Conservation (phyloP, 106 monocot genomes). For the Acorus calamus region DNA sequence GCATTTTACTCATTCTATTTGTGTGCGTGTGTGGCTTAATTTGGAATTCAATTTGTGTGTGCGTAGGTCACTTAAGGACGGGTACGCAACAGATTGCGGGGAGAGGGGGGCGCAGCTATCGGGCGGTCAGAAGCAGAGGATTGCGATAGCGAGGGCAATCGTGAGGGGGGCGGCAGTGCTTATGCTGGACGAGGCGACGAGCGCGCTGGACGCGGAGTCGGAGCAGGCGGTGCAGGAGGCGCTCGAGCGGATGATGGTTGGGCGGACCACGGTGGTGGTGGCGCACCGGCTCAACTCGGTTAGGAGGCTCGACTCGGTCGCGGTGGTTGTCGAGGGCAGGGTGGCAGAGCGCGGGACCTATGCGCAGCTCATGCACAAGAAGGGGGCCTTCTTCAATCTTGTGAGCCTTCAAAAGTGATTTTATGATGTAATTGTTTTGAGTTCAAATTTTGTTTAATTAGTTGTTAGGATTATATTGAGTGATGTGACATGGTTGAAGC, state of each 20-base stretch:
- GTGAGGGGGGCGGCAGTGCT: conserved; percentile 49
- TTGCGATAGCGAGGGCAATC: conserved; percentile 79
- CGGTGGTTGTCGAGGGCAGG: conserved; percentile 47
- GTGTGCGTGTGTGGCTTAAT: no score
- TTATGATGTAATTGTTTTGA: background rate
- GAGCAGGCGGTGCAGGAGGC: conserved; percentile 74
- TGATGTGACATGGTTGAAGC: no score
- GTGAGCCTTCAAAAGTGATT: conserved; percentile 44
- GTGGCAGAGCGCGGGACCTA: conserved; percentile 56
- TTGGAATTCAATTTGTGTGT: no score
- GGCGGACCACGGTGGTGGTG: conserved; percentile 72
- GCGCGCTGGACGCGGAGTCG: conserved; percentile 61
- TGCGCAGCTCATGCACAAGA: conserved; percentile 58
- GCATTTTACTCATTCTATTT: no score
- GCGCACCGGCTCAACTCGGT: conserved; percentile 77
- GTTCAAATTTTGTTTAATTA: no score
- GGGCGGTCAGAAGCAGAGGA: conserved; percentile 81
- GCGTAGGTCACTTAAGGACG: conserved; percentile 55
- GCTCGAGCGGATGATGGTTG: conserved; percentile 59
- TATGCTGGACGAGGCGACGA: conserved; percentile 83
- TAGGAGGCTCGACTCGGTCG: conserved; percentile 49
- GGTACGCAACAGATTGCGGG: conserved; percentile 53
- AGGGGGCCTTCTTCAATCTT: conserved; percentile 53
- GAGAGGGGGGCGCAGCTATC: conserved; percentile 67
- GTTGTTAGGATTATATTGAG: no score